These are phyloP conservation scores for Lichenothelia convexa DNA, from an alignment of 495 filamentous ascomycete genomes.

Conservation along the genomic window DNA sequence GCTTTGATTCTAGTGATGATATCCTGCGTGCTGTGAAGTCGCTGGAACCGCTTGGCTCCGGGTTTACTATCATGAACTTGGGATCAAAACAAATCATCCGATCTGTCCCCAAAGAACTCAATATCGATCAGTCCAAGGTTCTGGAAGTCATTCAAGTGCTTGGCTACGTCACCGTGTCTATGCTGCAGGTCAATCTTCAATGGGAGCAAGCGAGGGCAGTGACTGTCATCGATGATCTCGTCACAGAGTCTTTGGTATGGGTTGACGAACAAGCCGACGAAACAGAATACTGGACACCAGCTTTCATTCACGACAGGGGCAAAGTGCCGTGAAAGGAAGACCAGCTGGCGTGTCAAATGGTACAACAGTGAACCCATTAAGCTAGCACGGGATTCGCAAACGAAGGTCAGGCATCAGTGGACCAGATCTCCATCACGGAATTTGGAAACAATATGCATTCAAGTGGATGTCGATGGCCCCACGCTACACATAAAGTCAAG, in stretches of 20 bases:
- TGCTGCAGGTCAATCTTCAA: constrained; percentile 75
- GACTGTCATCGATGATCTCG: constrained; percentile 76
- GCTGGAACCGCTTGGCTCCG: constrained; percentile 69
- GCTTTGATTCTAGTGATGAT: constrained; percentile 45
- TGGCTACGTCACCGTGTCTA: constrained; percentile 75
- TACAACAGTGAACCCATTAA: too few relatives aligned
- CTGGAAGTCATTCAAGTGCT: constrained; percentile 73
- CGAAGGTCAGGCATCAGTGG: too few relatives aligned
- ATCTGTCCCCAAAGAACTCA: constrained; percentile 89
- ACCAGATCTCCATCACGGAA: too few relatives aligned
- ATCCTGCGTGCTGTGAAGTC: constrained; percentile 78
- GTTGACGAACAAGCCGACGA: constrained; percentile 72
- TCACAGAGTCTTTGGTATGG: constrained; percentile 90
- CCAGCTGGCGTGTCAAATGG: too few relatives aligned
- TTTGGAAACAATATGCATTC: too few relatives aligned
- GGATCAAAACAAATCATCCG: constrained; percentile 76
- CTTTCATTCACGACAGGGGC: constrained; percentile 31
- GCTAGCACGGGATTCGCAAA: too few relatives aligned
- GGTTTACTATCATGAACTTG: constrained; percentile 64
- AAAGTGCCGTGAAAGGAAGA: neutral
- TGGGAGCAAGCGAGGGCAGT: constrained; percentile 75
- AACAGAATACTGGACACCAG: constrained; percentile 91
- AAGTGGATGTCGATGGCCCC: too few relatives aligned
- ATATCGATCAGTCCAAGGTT: constrained; percentile 81
- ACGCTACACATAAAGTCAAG: too few relatives aligned